A percentile compares a stretch with the other conserved stretches of the same genome.
Evolutionary conservation across 1,284 basidiomycete genomes (phyloP).

Genomic region (Boletus smithii): DNA sequence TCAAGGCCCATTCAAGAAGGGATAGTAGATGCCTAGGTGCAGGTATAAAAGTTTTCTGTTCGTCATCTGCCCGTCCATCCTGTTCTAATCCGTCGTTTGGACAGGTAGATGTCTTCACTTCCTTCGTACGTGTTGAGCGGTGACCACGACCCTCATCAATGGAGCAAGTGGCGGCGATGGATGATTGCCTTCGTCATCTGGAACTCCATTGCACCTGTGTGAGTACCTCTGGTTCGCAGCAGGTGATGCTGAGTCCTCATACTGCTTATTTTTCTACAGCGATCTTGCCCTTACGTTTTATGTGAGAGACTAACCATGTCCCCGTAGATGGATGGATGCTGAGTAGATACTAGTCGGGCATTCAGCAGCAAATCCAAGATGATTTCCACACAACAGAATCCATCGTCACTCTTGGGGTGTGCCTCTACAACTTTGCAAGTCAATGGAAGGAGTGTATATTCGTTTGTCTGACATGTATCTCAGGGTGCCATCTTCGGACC

Average conservation of each 20-base stretch:
- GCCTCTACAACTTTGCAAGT: slow-evolving; percentile 28
- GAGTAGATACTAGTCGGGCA: slow-evolving; percentile 23
- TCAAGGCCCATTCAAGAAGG: neutral
- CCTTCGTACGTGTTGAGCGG: slow-evolving; percentile 17
- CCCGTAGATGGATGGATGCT: neutral
- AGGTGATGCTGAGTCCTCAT: neutral
- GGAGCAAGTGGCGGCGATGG: slow-evolving; percentile 30
- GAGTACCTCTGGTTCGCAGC: neutral
- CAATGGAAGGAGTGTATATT: neutral
- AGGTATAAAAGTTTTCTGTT: slow-evolving; percentile 21
- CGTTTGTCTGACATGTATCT: slow-evolving; percentile 1
- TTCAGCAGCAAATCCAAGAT: slow-evolving; percentile 27
- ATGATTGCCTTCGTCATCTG: slow-evolving; percentile 28
- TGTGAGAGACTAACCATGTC: slow-evolving; percentile 10
- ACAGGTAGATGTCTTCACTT: slow-evolving; percentile 18
- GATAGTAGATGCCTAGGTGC: neutral
- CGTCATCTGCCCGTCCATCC: neutral
- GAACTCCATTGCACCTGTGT: slow-evolving; percentile 31
- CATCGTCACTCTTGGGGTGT: slow-evolving; percentile 29
- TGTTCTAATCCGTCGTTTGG: neutral
- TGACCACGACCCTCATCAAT: slow-evolving; percentile 26
- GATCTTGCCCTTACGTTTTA: slow-evolving; percentile 30
- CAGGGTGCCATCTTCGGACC: slow-evolving; percentile 30
- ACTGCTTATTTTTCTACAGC: slow-evolving; percentile 4
- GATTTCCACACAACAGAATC: slow-evolving; percentile 20